phyloP scores from a whole-genome alignment of 352 stramenopile species.

The Pythium utonaiense region DNA sequence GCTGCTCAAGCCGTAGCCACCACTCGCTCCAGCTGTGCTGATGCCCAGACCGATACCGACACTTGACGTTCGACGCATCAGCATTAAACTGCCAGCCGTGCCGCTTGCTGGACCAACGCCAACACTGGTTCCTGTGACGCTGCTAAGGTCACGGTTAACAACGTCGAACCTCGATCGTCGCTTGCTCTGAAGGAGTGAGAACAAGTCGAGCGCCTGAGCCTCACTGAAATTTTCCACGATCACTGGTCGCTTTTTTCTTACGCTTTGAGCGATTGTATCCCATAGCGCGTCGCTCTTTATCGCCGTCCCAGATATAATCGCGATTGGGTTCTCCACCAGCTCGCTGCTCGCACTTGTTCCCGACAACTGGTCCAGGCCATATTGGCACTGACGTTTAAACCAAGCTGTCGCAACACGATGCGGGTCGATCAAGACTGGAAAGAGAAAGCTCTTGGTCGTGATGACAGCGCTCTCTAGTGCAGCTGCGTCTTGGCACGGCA shows the following conservation, averaged over 20 bases:
- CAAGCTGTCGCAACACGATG: constrained; percentile 47
- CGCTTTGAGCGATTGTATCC: constrained; percentile 35
- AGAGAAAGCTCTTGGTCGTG: constrained; percentile 32
- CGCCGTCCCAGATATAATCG: constrained; percentile 12
- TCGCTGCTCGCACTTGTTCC: not conserved
- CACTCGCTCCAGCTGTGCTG: not conserved
- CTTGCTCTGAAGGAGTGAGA: constrained; percentile 45
- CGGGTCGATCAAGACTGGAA: constrained; percentile 61
- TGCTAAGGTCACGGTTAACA: constrained; percentile 47
- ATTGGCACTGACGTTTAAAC: constrained; percentile 39
- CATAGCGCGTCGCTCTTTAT: constrained; percentile 24
- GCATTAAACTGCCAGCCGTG: not conserved
- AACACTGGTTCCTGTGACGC: not conserved
- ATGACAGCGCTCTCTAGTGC: constrained; percentile 48
- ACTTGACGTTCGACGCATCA: constrained; percentile 15
- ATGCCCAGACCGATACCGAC: constrained; percentile 8
- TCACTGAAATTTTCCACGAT: constrained; percentile 44
- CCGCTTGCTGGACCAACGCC: not conserved
- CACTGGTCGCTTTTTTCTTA: constrained; percentile 37
- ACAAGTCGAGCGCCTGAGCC: constrained; percentile 21
- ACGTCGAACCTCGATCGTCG: constrained; percentile 38
- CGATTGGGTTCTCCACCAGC: not conserved
- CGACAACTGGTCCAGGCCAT: not conserved
- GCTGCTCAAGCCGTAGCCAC: not conserved
- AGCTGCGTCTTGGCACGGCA: constrained; percentile 33